Evolutionary conservation across 768 basidiomycete species (phyloP).

Genomic region (Phallus indusiatus): DNA sequence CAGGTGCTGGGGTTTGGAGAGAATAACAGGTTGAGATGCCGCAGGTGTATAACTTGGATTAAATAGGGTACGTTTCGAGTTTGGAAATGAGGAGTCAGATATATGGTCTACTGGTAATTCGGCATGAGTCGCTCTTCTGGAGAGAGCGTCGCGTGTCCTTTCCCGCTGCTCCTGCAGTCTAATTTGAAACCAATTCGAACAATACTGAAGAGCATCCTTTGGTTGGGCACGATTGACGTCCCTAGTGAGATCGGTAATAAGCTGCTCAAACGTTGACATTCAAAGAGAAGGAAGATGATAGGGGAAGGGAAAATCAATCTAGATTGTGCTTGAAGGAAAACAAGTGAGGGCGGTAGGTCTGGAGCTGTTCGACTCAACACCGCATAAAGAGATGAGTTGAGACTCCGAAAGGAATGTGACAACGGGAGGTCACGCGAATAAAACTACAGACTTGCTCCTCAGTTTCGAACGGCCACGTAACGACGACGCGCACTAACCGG

Average conservation of each 20-base stretch:
- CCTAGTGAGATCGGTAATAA: slow-evolving; percentile 77
- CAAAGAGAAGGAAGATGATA: background rate
- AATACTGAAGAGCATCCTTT: slow-evolving; percentile 85
- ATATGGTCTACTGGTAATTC: slow-evolving; percentile 52
- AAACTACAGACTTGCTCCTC: too few species aligned
- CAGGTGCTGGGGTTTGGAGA: slow-evolving; percentile 30
- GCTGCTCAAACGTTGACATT: slow-evolving; percentile 72
- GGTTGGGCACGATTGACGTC: slow-evolving; percentile 83
- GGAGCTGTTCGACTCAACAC: background rate
- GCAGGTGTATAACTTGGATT: slow-evolving; percentile 22
- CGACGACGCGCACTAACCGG: too few species aligned
- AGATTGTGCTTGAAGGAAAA: background rate
- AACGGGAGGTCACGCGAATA: too few species aligned
- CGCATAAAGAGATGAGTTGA: background rate
- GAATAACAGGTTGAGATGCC: slow-evolving; percentile 47
- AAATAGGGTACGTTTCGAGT: slow-evolving; percentile 5
- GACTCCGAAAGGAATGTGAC: background rate
- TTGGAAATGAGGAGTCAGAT: slow-evolving; percentile 36
- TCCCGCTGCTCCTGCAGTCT: slow-evolving; percentile 79
- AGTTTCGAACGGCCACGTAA: too few species aligned
- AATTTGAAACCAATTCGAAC: slow-evolving; percentile 89
- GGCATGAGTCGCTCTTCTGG: slow-evolving; percentile 34
- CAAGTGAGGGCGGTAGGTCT: too few species aligned
- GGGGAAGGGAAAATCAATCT: background rate
- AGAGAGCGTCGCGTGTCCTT: slow-evolving; percentile 56